Evolutionary conservation across 106 monocot genomes (phyloP), one percentile per base, ranked within the genome.

Genomic region (Dioscorea zingiberensis): DNA sequence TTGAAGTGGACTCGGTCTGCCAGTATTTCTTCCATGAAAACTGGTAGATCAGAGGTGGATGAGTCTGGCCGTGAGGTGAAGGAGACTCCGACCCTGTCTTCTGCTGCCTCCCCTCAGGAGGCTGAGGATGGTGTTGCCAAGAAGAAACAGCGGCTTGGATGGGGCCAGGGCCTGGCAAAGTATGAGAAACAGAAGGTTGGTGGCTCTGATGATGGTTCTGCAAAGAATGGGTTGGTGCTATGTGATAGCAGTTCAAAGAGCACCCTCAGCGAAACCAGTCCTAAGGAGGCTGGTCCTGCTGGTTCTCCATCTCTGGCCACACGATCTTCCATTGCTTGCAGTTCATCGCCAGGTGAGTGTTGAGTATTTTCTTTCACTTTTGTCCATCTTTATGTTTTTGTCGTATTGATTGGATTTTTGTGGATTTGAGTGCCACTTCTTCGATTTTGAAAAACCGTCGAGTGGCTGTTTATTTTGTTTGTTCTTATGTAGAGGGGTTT

Each of bases 131-230:
- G 69, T 47, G 44, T 54, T 64, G 26, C 73, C 21, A 85, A 70
- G 84, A 94, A 91, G 85, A 95, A 88, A 72, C 80, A 77, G 21
- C 82, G 94, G 54, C 91, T 95, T 76, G 87, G 87, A 9, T 95
- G 94, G 94, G 94, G 94, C 10, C 90, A 95, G 62, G 94, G 94
- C 24, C 65, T 95, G 69, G 91, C 91, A 0, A 95, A 95, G 68
- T 88, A 91, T 70, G 94, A 95, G 78, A 95, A 83, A 72, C 67
- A 82, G 64, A 95, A 87, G 72, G 80, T 90, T 16, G 91, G 82
- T 59, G 94, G 75, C 13, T 71, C 85, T 53, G 65, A 60, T 2
- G 90, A 85, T 32, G 32, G 49, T 25, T 44, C 62, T 60, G 59
- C 45, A 22, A 53, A 69, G 60, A 66, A 44, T 69, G 64, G 44